Evolutionary conservation across 768 basidiomycete genomes (phyloP), one percentile per base, ranked within the genome.

Genomic region (Lenzites betulinus): DNA sequence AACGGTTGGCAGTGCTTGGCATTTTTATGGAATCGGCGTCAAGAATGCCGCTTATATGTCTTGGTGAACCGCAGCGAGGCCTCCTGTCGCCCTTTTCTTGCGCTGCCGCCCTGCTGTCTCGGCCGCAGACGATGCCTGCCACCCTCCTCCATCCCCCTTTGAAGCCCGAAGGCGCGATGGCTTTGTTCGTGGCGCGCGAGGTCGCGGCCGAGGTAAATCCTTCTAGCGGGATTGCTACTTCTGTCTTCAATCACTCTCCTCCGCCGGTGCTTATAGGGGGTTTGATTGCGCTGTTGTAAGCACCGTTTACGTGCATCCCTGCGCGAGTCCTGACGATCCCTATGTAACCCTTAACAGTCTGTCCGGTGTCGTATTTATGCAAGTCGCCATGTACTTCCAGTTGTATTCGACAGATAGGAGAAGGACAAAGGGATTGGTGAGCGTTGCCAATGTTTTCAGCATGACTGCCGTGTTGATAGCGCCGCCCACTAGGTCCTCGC

Each of bases 291-390:
- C 35, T 61, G 15, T 61, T 54, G 60, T 61, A 28, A 48, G 52
- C 51, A 9, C 26, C 51, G 26, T 13, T 16, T n/a, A n/a, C n/a
- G n/a, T 30, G 2, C 4, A 13, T 9, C 16, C 26, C 23, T n/a
- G 7, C n/a, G n/a, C 18, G 2, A n/a, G 26, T 9, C 16, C 26
- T 11, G 9, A 15, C 28, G 23, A 15, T 23, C 26, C 6, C 26
- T n/a, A 26, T 16, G 26, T 16, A 30, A 15, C 6, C 35, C 33
- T 7, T 12, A 30, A 35, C 49, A 67, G 66, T 35, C 52, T 67
- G 12, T 64, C 66, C 2, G 66, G 66, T 28, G 54, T 55, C 8
- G 63, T 62, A 7, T 53, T 61, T 23, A 64, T 64, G 66, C 66
- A 67, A 28, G 51, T 44, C 9, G 51, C 62, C 15, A 23, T 64